phyloP scores from a whole-genome alignment of 108 stramenopile species.

The Pelagomonas calceolata region DNA sequence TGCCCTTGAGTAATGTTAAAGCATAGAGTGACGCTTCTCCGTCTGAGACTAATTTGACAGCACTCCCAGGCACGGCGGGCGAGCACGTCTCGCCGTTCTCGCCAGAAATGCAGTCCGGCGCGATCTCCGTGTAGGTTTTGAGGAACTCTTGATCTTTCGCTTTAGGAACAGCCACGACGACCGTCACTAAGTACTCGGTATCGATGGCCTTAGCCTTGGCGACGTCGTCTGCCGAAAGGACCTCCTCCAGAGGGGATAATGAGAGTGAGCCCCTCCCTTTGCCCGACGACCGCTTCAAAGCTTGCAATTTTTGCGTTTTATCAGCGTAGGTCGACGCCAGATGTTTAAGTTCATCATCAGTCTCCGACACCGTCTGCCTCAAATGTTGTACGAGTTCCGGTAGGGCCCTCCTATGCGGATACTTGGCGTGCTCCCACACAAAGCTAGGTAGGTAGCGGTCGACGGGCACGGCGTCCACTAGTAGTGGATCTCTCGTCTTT shows the following conservation, averaged over 20 bases:
- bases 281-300: conserved; percentile 59
- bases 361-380: conserved; percentile 56
- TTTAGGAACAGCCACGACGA: conserved; percentile 72
- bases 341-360: conserved; percentile 82
- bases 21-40: conserved; percentile 68
- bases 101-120: conserved; percentile 39
- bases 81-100: conserved; percentile 72
- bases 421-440: conserved; percentile 86
- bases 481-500: conserved; percentile 47
- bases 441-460: conserved; percentile 74
- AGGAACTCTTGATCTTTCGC: conserved; percentile 51
- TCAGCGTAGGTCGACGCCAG: conserved; percentile 66
- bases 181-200: conserved; percentile 74
- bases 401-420: conserved; percentile 70
- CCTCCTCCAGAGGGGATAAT: conserved; percentile 68
- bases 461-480: conserved; percentile 69
- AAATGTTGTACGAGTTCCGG: conserved; percentile 71
- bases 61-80: conserved; percentile 79
- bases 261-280: conserved; percentile 47
- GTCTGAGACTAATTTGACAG: conserved; percentile 59
- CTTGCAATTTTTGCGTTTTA: conserved; percentile 44
- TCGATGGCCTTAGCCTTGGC: conserved; percentile 57
- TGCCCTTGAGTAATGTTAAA: conserved; percentile 76
- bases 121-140: conserved; percentile 49
- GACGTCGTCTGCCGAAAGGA: conserved; percentile 59